Conservation (phyloP, 371 early-diverging fungal species). For the Lichtheimia hyalospora region DNA sequence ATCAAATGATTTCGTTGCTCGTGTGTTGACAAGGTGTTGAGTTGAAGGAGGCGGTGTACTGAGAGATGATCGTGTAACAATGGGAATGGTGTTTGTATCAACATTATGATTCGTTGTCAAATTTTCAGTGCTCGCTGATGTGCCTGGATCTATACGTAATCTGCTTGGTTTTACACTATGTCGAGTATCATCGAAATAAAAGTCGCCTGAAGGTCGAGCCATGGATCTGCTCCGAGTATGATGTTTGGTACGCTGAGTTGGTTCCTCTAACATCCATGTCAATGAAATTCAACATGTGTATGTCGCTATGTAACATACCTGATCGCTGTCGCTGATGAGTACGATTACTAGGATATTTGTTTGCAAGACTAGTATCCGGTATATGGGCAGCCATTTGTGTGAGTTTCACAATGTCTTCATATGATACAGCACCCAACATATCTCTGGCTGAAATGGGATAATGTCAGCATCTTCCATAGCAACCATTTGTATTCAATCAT, state of each 20-base stretch:
- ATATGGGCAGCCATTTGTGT: constrained; percentile 31
- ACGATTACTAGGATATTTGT: constrained; percentile 2
- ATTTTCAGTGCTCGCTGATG: constrained; percentile 11
- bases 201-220: no score
- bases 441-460: constrained; percentile 19
- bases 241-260: neutral
- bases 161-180: neutral
- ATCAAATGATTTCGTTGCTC: neutral
- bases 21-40: neutral
- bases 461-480: neutral
- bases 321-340: neutral
- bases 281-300: no score
- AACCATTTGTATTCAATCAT: neutral
- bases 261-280: neutral
- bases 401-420: constrained; percentile 41
- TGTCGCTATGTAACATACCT: neutral
- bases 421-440: constrained; percentile 36
- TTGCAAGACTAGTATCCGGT: constrained; percentile 14
- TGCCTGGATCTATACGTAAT: constrained; percentile 22
- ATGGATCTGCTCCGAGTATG: neutral
- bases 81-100: neutral
- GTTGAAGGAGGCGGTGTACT: constrained; percentile 18
- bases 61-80: constrained; percentile 14
- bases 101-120: constrained; percentile 1
- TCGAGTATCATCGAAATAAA: no score